Base-by-base conservation (phyloP, 202 grass and related monocot species). In the Panicum virgatum region DNA sequence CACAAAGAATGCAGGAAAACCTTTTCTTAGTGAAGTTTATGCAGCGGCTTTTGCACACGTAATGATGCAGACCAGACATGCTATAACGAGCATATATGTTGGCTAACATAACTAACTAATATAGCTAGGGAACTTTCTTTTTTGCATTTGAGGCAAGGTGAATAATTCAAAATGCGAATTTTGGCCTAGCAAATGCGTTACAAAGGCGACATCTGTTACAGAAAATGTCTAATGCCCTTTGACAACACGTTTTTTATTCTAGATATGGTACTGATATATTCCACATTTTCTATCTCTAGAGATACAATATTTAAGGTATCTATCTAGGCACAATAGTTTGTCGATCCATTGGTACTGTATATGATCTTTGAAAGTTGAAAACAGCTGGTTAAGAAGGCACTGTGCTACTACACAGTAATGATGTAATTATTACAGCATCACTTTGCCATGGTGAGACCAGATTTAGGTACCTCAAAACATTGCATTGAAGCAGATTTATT, bases 221-320 rank as follows among this genome's bases (percentile, higher is more conserved):
- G 19, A 20, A 46, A 39, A 27, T 90, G 61, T 53, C 15, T 75
- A 86, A 45, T 79, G 72, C 47, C 43, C 26, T 82, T 86, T 75
- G 83, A 83, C 73, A 83, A 50, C 13, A 19, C 42, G 74, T 89
- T 73, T 73, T 38, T 66, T 68, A 86, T 82, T 86, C 40, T 29
- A 74, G 83, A 86, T 89, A 82, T 86, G 88, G 32, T 80, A 25
- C 42, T 73, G 34, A 89, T 86, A 77, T 85, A 73, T 82, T 89
- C 78, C 48, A 36, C 58, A 82, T 74, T 68, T 78, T 38, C 5
- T 62, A 47, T 69, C 36, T 12, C 44, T 16, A 47, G 16, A 47
- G 65, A 78, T 59, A 85, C 87, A 85, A 72, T 89, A 85, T 89
- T 78, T 89, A 86, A 82, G 83, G 87, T 86, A 78, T 89, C 73